Evolutionary conservation across 805 yeast species (phyloP).

Genomic region (Ogataea siamensis): DNA sequence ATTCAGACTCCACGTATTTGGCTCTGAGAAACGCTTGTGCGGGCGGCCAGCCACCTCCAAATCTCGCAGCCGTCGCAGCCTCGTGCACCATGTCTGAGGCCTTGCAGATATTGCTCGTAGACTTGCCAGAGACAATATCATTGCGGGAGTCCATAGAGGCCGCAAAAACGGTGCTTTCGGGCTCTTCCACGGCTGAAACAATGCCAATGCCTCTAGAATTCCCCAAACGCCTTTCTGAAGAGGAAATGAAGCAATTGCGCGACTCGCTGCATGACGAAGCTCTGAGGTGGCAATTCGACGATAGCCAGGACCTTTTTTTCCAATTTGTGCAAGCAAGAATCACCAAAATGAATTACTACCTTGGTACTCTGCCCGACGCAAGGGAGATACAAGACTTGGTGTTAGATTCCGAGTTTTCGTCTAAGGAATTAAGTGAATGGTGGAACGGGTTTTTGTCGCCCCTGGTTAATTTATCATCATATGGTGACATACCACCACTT

Average conservation of each 20-base stretch:
- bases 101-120: constrained; percentile 7
- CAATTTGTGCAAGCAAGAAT: constrained; percentile 25
- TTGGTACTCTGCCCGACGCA: constrained; percentile 8
- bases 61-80: constrained; percentile 7
- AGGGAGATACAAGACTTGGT: constrained; percentile 4
- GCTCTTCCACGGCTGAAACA: not conserved
- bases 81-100: not conserved
- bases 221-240: not conserved
- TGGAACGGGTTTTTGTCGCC: constrained; percentile 25
- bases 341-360: constrained; percentile 18
- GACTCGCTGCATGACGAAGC: not conserved
- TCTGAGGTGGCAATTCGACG: constrained; percentile 10
- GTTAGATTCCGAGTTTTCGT: not conserved
- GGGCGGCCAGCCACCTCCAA: constrained; percentile 17
- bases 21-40: constrained; percentile 3
- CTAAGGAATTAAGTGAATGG: constrained; percentile 22
- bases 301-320: constrained; percentile 9
- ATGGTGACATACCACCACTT: constrained; percentile 16
- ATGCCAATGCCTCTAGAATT: not conserved
- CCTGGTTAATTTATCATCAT: constrained; percentile 14
- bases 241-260: not conserved
- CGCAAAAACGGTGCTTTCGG: not conserved
- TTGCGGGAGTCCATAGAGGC: not conserved
- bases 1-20: constrained; percentile 1
- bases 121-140: constrained; percentile 10